Percentiles rank a stretch among this genome's conserved stretches.
Evolutionary conservation across 805 yeast genomes (phyloP).

Genomic region (Debaryomyces prosopidis): DNA sequence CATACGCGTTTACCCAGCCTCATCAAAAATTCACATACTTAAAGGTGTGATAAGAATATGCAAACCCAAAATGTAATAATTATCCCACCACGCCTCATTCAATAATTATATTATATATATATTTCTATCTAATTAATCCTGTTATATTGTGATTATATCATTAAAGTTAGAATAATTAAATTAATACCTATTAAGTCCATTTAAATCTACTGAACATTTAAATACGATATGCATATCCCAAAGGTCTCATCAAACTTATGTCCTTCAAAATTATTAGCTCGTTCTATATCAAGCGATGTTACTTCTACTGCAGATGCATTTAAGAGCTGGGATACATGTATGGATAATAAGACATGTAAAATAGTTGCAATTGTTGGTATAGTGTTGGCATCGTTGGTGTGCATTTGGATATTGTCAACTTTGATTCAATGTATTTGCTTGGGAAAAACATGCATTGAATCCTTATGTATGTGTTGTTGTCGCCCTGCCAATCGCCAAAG

Average conservation of each 20-base stretch:
- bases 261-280: conserved; percentile 2
- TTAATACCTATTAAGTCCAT: too few relatives aligned
- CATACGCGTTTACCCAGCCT: conserved; percentile 3
- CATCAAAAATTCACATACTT: neutral
- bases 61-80: neutral
- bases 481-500: conserved; percentile 19
- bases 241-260: conserved; percentile 1
- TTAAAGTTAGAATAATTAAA: too few relatives aligned
- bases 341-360: conserved; percentile 75
- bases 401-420: conserved; percentile 56
- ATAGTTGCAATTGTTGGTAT: conserved; percentile 76
- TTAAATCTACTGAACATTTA: neutral
- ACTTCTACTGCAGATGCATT: conserved; percentile 51
- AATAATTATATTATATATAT: too few relatives aligned
- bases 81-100: neutral
- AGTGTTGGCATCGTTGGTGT: conserved; percentile 53
- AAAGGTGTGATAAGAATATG: neutral
- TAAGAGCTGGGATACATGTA: conserved; percentile 73
- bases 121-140: too few relatives aligned
- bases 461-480: conserved; percentile 50
- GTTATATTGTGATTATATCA: too few relatives aligned
- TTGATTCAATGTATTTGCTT: conserved; percentile 60
- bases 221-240: conserved; percentile 1
- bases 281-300: conserved; percentile 16
- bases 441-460: conserved; percentile 46